Base-by-base conservation (phyloP, 129 eudicot species). In the Chrysanthemum seticuspe region DNA sequence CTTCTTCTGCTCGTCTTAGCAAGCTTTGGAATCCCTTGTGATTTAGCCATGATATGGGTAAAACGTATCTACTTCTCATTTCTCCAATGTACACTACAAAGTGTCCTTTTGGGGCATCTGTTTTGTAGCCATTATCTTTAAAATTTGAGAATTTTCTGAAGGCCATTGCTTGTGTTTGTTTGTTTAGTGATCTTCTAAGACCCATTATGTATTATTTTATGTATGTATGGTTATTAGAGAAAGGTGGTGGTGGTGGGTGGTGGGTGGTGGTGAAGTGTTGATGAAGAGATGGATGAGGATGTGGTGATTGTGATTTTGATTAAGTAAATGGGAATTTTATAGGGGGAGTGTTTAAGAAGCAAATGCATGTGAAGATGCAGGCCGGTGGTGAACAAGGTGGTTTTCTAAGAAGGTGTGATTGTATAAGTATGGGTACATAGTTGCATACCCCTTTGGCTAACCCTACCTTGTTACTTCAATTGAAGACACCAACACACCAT, bases 81-180 rank as follows among this genome's bases (percentile, higher is more conserved):
- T 81, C 83, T 54, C 96, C 92, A 4, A 88, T 86, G 45, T 88
- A 88, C 1, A 88, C 96, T 6, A 72, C 91, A 68, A 87, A 87
- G 77, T 88, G 91, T 11, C 96, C 96, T 77, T 68, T 85, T 0
- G 95, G 96, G 18, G 83, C 96, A 15, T 88, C 95, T 4, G 70
- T 58, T 13, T 76, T 85, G 40, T 21, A 70, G 16, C 72, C 75
- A 10, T 60, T 53, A 0, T 74, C 76, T 23, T 86, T 88, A 23
- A 84, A 72, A 53, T 78, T 79, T 3, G 89, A 82, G 73, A 85
- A 80, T 61, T 78, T 82, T 64, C 83, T 83, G 29, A 79, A 21
- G 0, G 78, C 83, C 45, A 79, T 66, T 25, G 85, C 59, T 68
- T 85, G 83, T 44, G 82, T 47, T 40, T 66, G 83, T 31, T 81